Evolutionary conservation across 225 moss, liverwort and hornwort species (phyloP), one percentile per base, ranked within the genome.

Genomic region (Anthoceros angustus): DNA sequence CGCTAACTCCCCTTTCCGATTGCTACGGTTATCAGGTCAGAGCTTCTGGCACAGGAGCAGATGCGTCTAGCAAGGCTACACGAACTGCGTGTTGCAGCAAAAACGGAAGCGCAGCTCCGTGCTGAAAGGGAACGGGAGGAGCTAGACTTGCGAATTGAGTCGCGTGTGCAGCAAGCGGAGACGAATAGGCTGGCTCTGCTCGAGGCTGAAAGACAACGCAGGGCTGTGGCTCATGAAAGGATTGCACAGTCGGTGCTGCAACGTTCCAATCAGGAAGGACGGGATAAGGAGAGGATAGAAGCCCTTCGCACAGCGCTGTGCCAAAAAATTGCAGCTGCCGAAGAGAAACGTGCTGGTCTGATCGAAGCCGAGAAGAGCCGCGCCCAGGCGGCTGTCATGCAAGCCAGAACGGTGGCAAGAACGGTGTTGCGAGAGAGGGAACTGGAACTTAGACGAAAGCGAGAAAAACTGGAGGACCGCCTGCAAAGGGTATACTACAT

Each of bases 121-220:
- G 84, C 92, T 72, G 98, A 98, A 72, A 80, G 92, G 61, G 98
- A 92, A 83, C 86, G 98, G 12, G 98, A 98, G 74, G 89, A 92
- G 78, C 72, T 98, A 55, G 98, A 91, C 25, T 81, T 77, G 66
- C 92, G 89, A 72, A 91, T 98, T 69, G 98, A 89, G 73, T 86
- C 71, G 24, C 92, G 98, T 39, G 98, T 98, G 41, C 98, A 91
- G 50, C 98, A 98, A 77, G 98, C 98, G 43, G 98, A 98, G 76
- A 79, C 84, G 39, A 98, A 98, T 63, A 80, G 98, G 14, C 65
- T 98, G 39, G 98, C 92, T 63, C 87, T 98, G 18, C 75, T 98
- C 42, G 92, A 92, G 73, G 76, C 89, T 20, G 98, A 92, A 67
- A 98, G 80, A 40, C 98, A 98, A 69, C 92, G 98, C 12, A 77